Percentiles rank a stretch among this genome's conserved stretches.
phyloP scores from a whole-genome alignment of 2,329 filamentous ascomycete genomes.

The Biscogniauxia marginata region DNA sequence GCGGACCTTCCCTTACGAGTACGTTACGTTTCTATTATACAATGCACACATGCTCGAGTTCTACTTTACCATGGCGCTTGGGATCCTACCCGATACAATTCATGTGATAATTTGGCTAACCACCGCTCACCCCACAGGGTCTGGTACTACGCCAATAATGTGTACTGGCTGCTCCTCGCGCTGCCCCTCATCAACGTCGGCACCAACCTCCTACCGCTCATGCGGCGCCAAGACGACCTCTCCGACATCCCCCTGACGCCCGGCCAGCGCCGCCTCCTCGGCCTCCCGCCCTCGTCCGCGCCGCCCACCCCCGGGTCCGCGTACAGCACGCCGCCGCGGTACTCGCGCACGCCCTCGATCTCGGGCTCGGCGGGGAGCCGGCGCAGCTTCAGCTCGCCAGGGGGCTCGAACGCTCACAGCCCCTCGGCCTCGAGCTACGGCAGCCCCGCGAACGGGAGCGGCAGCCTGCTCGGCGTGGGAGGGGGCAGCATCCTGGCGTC shows the following conservation, averaged over 20 bases:
- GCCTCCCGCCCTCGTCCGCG: conserved; percentile 65
- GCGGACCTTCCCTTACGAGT: conserved; percentile 23
- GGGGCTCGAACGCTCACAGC: conserved; percentile 53
- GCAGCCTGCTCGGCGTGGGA: conserved; percentile 24
- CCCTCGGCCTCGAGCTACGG: conserved; percentile 34
- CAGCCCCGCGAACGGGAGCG: conserved; percentile 29
- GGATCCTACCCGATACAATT: neutral
- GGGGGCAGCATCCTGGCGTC: conserved; percentile 35
- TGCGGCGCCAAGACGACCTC: conserved; percentile 72
- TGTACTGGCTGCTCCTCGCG: conserved; percentile 49
- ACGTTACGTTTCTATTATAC: conserved; percentile 7
- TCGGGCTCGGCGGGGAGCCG: conserved; percentile 61
- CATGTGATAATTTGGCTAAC: conserved; percentile 6
- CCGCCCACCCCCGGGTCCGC: conserved; percentile 66
- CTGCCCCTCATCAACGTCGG: conserved; percentile 69
- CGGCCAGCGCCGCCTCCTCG: conserved; percentile 81
- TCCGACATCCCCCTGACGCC: conserved; percentile 88
- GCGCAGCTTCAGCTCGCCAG: conserved; percentile 58
- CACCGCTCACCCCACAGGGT: conserved; percentile 17
- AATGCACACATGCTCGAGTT: neutral
- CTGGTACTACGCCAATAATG: conserved; percentile 41
- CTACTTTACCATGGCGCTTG: no score
- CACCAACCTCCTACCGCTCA: conserved; percentile 68
- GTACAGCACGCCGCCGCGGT: conserved; percentile 85
- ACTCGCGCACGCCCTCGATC: conserved; percentile 70